A percentile compares a stretch with the other conserved stretches of the same genome.
Evolutionary conservation across 768 basidiomycete genomes (phyloP).

Genomic region (Lactifluus echinatus): DNA sequence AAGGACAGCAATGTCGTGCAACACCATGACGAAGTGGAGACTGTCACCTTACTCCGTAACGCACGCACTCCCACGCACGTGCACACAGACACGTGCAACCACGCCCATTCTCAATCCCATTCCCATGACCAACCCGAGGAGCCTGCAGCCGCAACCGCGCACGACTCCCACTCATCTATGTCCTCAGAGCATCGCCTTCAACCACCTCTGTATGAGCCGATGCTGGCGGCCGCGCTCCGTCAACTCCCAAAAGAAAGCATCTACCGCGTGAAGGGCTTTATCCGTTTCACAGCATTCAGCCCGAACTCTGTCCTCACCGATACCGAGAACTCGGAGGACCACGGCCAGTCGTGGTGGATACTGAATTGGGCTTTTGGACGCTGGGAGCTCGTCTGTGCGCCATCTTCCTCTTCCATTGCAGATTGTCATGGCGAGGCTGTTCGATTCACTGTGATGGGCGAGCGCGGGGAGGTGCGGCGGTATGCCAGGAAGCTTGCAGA

Average conservation of each 20-base stretch:
- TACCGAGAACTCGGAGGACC: neutral
- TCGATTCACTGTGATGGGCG: constrained; percentile 85
- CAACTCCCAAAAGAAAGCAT: constrained; percentile 56
- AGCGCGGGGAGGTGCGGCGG: constrained; percentile 66
- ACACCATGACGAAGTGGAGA: constrained; percentile 81
- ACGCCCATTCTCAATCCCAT: neutral
- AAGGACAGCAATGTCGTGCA: constrained; percentile 27
- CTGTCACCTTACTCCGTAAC: constrained; percentile 52
- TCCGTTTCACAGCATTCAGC: constrained; percentile 34
- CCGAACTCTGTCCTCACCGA: constrained; percentile 23
- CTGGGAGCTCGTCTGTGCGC: constrained; percentile 49
- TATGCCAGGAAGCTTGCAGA: constrained; percentile 47
- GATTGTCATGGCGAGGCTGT: constrained; percentile 31
- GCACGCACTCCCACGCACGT: constrained; percentile 20
- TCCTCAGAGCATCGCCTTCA: neutral
- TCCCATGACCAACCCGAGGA: neutral
- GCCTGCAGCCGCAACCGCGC: neutral
- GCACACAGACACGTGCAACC: constrained; percentile 1
- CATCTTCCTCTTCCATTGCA: constrained; percentile 1
- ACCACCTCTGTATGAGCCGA: constrained; percentile 28
- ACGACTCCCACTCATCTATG: neutral
- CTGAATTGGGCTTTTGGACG: constrained; percentile 95
- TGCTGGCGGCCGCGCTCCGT: constrained; percentile 40
- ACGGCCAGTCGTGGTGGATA: constrained; percentile 34
- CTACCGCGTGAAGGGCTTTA: constrained; percentile 84